phyloP scores from a whole-genome alignment of 148 eudicot genomes.

The Simmondsia chinensis region DNA sequence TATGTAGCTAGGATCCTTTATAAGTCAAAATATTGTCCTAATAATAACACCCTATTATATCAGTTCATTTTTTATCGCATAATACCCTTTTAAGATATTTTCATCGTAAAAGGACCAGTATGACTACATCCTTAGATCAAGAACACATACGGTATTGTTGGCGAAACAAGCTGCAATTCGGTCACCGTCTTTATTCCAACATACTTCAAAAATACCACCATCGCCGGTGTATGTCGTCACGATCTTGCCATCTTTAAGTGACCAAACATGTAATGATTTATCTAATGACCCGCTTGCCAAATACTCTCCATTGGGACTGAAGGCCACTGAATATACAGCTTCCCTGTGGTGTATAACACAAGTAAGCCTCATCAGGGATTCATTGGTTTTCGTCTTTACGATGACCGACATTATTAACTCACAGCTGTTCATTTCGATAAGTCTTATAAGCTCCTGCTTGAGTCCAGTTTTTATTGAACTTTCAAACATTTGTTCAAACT shows the following conservation, averaged over 20 bases:
- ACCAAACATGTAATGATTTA: constrained; percentile 67
- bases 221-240: constrained; percentile 62
- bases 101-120: too few species aligned
- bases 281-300: constrained; percentile 86
- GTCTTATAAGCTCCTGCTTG: too few species aligned
- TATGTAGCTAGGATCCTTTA: too few species aligned
- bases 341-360: constrained; percentile 36
- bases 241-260: constrained; percentile 65
- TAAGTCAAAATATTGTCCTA: too few species aligned
- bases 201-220: constrained; percentile 88
- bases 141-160: constrained; percentile 57
- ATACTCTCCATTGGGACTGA: constrained; percentile 85
- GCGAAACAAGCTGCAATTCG: constrained; percentile 85
- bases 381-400: too few species aligned
- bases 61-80: too few species aligned
- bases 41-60: too few species aligned
- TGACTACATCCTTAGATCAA: constrained; percentile 32
- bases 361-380: not conserved
- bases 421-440: too few species aligned
- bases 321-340: constrained; percentile 77
- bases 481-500: too few species aligned
- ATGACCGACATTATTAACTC: too few species aligned
- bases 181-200: constrained; percentile 89
- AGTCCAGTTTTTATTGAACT: too few species aligned
- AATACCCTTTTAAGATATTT: too few species aligned